These are phyloP conservation scores for Xylariomycetidae sp. DNA, from an alignment of 2,329 filamentous ascomycete species.

Conservation along the genomic window DNA sequence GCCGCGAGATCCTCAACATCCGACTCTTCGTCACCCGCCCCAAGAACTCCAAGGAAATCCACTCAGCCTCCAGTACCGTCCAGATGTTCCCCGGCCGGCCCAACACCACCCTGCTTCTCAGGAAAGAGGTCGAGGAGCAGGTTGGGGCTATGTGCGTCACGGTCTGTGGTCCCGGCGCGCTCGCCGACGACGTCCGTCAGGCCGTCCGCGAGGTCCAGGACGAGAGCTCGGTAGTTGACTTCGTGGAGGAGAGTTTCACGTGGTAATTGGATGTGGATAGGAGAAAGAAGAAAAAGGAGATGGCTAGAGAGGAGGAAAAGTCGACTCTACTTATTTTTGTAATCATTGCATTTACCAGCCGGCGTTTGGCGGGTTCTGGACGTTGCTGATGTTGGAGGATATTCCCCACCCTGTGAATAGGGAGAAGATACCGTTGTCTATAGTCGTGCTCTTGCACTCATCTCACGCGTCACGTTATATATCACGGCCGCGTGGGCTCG, in stretches of 20 bases:
- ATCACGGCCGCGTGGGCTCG: no score
- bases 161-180: conserved; percentile 68
- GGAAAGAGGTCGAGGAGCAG: conserved; percentile 75
- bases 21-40: conserved; percentile 88
- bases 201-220: conserved; percentile 61
- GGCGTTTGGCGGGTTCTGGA: no score
- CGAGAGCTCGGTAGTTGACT: conserved; percentile 58
- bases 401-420: no score
- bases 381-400: no score
- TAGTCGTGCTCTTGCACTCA: no score
- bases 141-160: conserved; percentile 84
- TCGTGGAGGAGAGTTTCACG: conserved; percentile 72
- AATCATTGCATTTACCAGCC: no score
- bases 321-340: no score
- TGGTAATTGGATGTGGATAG: no score
- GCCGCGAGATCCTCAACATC: conserved; percentile 77
- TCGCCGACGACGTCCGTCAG: conserved; percentile 69
- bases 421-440: no score
- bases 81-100: conserved; percentile 90
- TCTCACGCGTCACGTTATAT: no score
- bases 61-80: conserved; percentile 70
- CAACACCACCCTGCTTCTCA: conserved; percentile 71
- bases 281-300: neutral
- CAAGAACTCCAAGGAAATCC: conserved; percentile 73
- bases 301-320: no score